A percentile compares a stretch with the other conserved stretches of the same genome.
Evolutionary conservation across 768 basidiomycete species (phyloP).

Genomic region (Nevesoporus exiguus): DNA sequence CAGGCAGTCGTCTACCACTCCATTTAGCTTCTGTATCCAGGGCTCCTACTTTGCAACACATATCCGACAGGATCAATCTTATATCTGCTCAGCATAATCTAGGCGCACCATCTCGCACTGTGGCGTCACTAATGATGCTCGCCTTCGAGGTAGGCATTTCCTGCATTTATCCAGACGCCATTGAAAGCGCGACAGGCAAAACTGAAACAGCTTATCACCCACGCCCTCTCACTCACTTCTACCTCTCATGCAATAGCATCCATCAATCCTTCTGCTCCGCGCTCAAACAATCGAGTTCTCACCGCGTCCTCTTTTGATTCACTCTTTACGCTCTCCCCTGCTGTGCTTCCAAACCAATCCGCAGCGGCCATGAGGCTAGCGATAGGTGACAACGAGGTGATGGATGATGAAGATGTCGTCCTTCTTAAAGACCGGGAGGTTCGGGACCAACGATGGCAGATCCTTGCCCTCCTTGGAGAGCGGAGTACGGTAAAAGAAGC

Average conservation of each 20-base stretch:
- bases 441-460: constrained; percentile 71
- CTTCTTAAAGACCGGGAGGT: constrained; percentile 62
- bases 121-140: constrained; percentile 67
- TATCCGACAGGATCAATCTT: constrained; percentile 76
- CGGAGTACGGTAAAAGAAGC: constrained; percentile 68
- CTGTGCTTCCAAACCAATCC: constrained; percentile 74
- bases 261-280: constrained; percentile 55
- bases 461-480: constrained; percentile 70
- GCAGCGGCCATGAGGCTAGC: constrained; percentile 74
- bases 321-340: constrained; percentile 71
- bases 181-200: constrained; percentile 51
- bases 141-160: constrained; percentile 64
- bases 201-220: constrained; percentile 79
- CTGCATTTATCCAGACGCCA: neutral
- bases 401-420: constrained; percentile 45
- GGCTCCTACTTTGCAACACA: constrained; percentile 71
- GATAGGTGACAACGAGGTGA: constrained; percentile 47
- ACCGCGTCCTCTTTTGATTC: constrained; percentile 72
- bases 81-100: constrained; percentile 78
- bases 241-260: constrained; percentile 75
- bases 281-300: constrained; percentile 44
- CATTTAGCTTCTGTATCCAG: constrained; percentile 73
- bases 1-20: constrained; percentile 67
- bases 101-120: constrained; percentile 54
- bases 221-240: constrained; percentile 72